These are phyloP conservation scores for Crithidia mellificae DNA, from an alignment of 208 protist genomes.

Conservation along the genomic window DNA sequence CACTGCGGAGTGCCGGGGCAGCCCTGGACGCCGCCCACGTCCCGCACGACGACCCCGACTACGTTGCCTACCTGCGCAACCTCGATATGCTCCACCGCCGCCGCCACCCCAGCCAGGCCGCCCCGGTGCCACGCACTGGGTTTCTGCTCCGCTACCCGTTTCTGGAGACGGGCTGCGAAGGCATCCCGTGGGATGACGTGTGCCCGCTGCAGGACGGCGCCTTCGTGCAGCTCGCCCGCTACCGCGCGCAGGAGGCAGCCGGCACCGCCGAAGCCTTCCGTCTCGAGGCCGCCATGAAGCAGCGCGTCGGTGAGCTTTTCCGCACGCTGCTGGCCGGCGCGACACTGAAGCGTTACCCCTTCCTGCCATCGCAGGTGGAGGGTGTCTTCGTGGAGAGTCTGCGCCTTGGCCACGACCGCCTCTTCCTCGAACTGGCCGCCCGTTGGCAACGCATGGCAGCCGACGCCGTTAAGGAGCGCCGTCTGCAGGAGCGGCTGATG, in stretches of 20 bases:
- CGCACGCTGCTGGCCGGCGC: constrained; percentile 48
- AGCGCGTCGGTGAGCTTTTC: constrained; percentile 59
- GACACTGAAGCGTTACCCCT: constrained; percentile 54
- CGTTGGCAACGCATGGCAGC: constrained; percentile 18
- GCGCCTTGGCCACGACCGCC: constrained; percentile 42
- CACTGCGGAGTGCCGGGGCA: constrained; percentile 40
- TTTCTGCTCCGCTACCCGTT: constrained; percentile 71
- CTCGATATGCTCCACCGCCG: constrained; percentile 35
- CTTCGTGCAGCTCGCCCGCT: constrained; percentile 59
- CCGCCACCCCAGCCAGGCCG: constrained; percentile 12
- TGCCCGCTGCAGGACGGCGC: constrained; percentile 53
- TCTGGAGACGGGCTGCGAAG: constrained; percentile 38
- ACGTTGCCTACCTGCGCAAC: constrained; percentile 68
- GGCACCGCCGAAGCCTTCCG: constrained; percentile 27
- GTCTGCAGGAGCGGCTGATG: constrained; percentile 38
- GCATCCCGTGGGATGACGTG: constrained; percentile 64
- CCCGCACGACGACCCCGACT: constrained; percentile 60
- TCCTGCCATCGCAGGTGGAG: constrained; percentile 50
- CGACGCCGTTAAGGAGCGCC: constrained; percentile 4
- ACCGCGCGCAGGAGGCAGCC: constrained; percentile 31
- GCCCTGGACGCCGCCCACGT: constrained; percentile 53
- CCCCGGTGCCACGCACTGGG: constrained; percentile 14
- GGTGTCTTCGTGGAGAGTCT: constrained; percentile 58
- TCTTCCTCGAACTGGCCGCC: constrained; percentile 41
- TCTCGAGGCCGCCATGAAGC: constrained; percentile 55